Evolutionary conservation across 108 stramenopile genomes (phyloP), one percentile per base, ranked within the genome.

Genomic region (Nannochloropsis gaditana): DNA sequence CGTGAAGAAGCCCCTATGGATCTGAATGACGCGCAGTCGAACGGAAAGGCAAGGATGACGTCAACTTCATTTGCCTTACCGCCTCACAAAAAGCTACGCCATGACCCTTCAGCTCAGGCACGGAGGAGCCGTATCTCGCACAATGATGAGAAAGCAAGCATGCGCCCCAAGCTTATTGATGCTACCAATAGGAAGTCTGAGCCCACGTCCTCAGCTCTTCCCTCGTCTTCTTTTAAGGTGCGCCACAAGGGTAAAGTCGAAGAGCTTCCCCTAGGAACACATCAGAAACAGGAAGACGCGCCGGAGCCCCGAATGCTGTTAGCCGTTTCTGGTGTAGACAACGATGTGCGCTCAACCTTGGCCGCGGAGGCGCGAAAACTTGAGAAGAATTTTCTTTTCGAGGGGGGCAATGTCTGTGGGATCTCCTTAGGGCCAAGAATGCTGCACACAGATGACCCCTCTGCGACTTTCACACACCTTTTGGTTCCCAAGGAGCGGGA

Each of bases 361-460:
- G 59, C 59, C 15, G 59, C 59, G 59, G 59, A 73, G 59, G n/a
- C n/a, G 59, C 15, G n/a, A 73, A 3, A 73, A n/a, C n/a, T 73
- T n/a, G 59, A n/a, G 59, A 73, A 73, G 59, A 73, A 73, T 15
- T n/a, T 73, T 15, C 19, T n/a, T 15, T 0, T n/a, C 15, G 8
- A 73, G 59, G 59, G 59, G 15, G 59, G 59, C 4, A 31, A 31
- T 31, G 31, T 31, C 31, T 31, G 31, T 31, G 59, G 59, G 15
- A 8, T 6, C n/a, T 15, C 59, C 4, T n/a, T n/a, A n/a, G 3
- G 15, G 59, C 19, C 6, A 15, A 73, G n/a, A n/a, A 73, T 73
- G 59, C 19, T 73, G 59, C 59, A 73, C 19, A 73, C 59, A n/a
- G 59, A 73, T 73, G 59, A 73, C n/a, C 59, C 59, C 59, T 73